A percentile compares a stretch with the other conserved stretches of the same genome.
These are phyloP conservation scores for Ceratocystis variospora DNA, from an alignment of 2,329 filamentous ascomycete species.

Conservation along the genomic window DNA sequence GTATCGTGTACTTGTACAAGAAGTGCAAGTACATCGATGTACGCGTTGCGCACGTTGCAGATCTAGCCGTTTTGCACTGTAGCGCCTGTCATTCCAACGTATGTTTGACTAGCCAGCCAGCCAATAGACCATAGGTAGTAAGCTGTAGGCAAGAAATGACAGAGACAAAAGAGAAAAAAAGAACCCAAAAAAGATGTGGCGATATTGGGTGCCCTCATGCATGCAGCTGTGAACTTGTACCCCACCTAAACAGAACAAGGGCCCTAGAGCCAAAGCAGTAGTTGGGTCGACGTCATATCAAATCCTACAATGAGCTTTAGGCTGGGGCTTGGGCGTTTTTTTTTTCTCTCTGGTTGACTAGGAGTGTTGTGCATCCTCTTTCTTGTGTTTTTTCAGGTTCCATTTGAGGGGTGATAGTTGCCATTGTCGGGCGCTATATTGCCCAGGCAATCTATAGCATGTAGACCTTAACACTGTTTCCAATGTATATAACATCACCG, in stretches of 20 bases:
- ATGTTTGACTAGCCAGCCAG: too few species aligned
- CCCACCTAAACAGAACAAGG: not conserved
- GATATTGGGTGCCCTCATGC: not conserved
- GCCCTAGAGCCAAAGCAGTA: not conserved
- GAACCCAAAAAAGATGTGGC: not conserved
- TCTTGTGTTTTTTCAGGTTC: not conserved
- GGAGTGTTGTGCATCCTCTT: not conserved
- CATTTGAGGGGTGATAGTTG: too few species aligned
- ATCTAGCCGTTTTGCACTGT: not conserved
- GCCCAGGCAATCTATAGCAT: not conserved
- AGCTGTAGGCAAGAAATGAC: too few species aligned
- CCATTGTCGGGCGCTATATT: not conserved
- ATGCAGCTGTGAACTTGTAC: not conserved
- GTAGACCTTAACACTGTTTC: not conserved
- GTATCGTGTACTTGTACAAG: not conserved
- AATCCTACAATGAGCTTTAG: not conserved
- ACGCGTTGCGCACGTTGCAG: not conserved
- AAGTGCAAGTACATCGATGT: not conserved
- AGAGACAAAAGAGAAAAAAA: too few species aligned
- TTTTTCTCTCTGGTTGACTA: not conserved
- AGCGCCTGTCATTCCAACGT: too few species aligned
- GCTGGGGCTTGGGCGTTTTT: not conserved
- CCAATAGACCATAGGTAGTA: too few species aligned
- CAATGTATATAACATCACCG: not conserved
- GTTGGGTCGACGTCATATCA: not conserved